These are phyloP conservation scores for Jacaranda copaia DNA, from an alignment of 257 asterid genomes.

Conservation along the genomic window DNA sequence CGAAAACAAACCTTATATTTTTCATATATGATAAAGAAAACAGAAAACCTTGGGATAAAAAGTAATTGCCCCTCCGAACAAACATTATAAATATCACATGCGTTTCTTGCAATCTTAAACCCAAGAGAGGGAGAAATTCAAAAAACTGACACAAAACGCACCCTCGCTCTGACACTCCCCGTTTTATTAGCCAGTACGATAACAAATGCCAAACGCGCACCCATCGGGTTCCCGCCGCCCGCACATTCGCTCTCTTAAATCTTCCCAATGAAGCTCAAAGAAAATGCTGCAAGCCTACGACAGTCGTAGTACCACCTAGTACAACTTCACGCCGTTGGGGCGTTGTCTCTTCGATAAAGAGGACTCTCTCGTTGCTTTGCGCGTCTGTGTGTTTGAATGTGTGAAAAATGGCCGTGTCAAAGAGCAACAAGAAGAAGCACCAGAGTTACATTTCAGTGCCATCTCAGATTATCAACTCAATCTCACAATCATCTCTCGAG, in stretches of 20 bases:
- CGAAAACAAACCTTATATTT: not conserved
- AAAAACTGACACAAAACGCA: conserved; percentile 46
- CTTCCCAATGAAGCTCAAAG: conserved; percentile 43
- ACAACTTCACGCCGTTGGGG: conserved; percentile 20
- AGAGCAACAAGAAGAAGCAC: conserved; percentile 70
- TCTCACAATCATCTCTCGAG: conserved; percentile 79
- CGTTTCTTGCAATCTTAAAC: conserved; percentile 28
- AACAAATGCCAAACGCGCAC: conserved; percentile 49
- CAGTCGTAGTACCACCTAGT: conserved; percentile 16
- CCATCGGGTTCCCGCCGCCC: conserved; percentile 46
- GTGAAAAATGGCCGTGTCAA: conserved; percentile 75
- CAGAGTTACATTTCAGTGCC: conserved; percentile 87
- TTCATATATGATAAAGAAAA: not conserved
- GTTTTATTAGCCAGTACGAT: conserved; percentile 27
- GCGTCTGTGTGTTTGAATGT: conserved; percentile 32
- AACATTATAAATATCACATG: conserved; percentile 29
- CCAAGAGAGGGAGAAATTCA: conserved; percentile 32
- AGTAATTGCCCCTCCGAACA: not conserved
- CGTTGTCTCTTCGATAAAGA: not conserved
- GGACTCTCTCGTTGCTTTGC: not conserved
- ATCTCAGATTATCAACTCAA: conserved; percentile 76
- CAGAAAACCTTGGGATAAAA: not conserved
- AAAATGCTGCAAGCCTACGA: conserved; percentile 22
- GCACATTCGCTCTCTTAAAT: conserved; percentile 42
- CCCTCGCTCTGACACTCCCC: conserved; percentile 46